Percentiles rank a stretch among this genome's conserved stretches.
Conservation (phyloP, 305 asterid genomes). For the Andrographis paniculata region DNA sequence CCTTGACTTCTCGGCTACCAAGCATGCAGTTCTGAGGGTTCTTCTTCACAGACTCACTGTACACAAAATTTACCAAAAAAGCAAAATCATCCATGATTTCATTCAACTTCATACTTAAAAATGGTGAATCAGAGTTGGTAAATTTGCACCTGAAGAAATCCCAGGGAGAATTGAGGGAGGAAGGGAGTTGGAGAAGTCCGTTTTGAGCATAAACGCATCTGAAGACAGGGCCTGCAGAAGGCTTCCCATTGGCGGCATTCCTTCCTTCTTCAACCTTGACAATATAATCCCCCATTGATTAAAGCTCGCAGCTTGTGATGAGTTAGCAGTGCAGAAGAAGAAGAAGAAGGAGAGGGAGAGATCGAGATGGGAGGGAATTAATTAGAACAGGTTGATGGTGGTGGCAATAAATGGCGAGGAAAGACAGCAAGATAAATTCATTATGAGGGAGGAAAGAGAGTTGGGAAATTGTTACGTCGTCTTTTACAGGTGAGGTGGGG, state of each 20-base stretch:
- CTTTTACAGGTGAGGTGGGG: no score
- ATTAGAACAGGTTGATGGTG: no score
- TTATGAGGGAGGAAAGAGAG: no score
- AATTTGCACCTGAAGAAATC: conserved; percentile 63
- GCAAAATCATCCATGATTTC: no score
- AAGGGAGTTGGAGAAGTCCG: conserved; percentile 54
- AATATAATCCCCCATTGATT: conserved; percentile 14
- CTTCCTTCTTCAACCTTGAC: conserved; percentile 65
- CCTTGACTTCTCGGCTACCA: conserved; percentile 54
- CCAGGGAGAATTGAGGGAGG: conserved; percentile 58
- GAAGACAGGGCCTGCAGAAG: conserved; percentile 76
- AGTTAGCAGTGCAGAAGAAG: no score
- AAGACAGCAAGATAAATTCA: no score
- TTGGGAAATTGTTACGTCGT: no score
- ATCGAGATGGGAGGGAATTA: no score
- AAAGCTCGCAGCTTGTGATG: no score
- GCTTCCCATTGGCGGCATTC: conserved; percentile 34
- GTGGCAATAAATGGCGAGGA: no score
- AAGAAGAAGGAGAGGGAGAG: no score
- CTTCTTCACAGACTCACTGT: conserved; percentile 47
- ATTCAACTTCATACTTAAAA: no score
- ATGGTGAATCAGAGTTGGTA: background rate
- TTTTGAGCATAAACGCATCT: conserved; percentile 64
- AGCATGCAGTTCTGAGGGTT: conserved; percentile 50
- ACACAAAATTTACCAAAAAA: background rate